Base-by-base conservation (phyloP, 2,329 filamentous ascomycete species). In the Monilinia fructicola region DNA sequence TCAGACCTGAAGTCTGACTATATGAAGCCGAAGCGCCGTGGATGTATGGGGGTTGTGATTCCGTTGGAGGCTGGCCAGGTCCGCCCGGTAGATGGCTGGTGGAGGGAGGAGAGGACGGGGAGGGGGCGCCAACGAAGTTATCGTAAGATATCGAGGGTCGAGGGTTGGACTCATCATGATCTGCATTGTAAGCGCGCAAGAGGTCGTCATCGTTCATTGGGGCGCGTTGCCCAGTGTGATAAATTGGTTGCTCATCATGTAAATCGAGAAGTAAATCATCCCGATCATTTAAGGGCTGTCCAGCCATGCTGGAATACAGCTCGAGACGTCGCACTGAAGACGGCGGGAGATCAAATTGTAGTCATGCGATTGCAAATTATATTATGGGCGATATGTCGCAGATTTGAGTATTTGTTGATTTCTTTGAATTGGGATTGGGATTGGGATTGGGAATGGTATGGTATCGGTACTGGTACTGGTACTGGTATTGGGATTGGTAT, bases 131-230 rank as follows among this genome's bases (percentile, higher is more conserved):
- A 69, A 98, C 89, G 77, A 97, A 98, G 74, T 95, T 90, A 82
- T 97, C 94, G 79, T 97, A 97, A 67, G 93, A 96, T 63, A 94
- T 88, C 35, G 93, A 97, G 63, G 93, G 91, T 72, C 94, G 90
- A 67, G 87, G 80, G 69, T 85, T 85, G 56, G 84, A 81, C 72
- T 84, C 81, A 71, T 91, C 86, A 75, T 90, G 87, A 74, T 76
- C 71, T 11, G 69, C 71, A 68, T 90, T 85, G 79, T 92, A 93
- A 71, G 87, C 87, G 76, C 87, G 85, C 75, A 94, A 81, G 58
- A 96, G 82, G 71, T 93, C 88, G 72, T 96, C 90, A 77, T 97
- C 93, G 77, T 89, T 89, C 69, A 91, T 81, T n/a, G 90, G 86
- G 60, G 93, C 89, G 67, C 87, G 86, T 77, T 93, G 90, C 70